Conservation (phyloP, 345 rosid genomes). For the Eutrema heterophyllum region DNA sequence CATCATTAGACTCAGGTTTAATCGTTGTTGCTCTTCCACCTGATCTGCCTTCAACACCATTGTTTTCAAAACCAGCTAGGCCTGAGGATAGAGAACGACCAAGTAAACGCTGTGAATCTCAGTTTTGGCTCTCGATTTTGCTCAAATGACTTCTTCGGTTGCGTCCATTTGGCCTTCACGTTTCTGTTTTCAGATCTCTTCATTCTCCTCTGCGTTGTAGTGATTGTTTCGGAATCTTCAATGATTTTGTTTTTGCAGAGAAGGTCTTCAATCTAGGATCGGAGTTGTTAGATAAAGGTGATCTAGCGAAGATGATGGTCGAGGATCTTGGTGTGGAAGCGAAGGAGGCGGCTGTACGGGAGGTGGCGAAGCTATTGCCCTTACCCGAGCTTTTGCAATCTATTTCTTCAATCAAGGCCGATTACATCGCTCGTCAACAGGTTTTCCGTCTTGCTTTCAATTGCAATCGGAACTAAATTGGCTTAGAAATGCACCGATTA, state of each 20-base stretch:
- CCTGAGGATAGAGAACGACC: background rate
- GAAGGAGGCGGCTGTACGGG: slow-evolving; percentile 95
- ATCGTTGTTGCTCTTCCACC: background rate
- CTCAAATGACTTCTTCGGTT: slow-evolving; percentile 22
- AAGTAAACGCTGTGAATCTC: slow-evolving; percentile 7
- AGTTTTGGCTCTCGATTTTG: background rate
- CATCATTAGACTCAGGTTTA: background rate
- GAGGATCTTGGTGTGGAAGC: slow-evolving; percentile 99
- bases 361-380: slow-evolving; percentile 93
- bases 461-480: slow-evolving; percentile 2
- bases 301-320: slow-evolving; percentile 57
- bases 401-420: slow-evolving; percentile 79
- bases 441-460: slow-evolving; percentile 25
- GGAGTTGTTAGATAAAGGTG: background rate
- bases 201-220: background rate
- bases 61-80: background rate
- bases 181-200: slow-evolving; percentile 21
- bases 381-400: slow-evolving; percentile 84
- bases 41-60: slow-evolving; percentile 8
- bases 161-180: background rate
- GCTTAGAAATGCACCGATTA: background rate
- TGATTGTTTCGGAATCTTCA: background rate
- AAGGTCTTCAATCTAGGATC: slow-evolving; percentile 14
- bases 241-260: background rate
- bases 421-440: slow-evolving; percentile 96